Evolutionary conservation across 345 rosid genomes (phyloP).

Genomic region (Syzygium aqueum): DNA sequence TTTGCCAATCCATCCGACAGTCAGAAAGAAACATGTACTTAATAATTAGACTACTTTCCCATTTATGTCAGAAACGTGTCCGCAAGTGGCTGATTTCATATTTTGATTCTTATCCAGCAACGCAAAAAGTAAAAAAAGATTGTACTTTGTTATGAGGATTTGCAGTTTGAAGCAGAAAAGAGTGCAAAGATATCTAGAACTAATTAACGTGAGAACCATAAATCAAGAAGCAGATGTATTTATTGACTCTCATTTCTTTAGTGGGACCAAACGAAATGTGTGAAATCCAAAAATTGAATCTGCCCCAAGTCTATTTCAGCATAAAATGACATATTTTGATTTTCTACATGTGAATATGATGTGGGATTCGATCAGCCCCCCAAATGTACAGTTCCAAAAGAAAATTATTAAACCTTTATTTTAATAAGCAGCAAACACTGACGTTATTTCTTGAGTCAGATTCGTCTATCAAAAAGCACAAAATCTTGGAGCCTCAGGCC

Average conservation of each 20-base stretch:
- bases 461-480: not conserved
- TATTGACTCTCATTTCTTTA: not conserved
- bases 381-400: conserved; percentile 6
- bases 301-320: not conserved
- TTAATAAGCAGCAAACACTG: not conserved
- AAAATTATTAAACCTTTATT: not conserved
- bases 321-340: not conserved
- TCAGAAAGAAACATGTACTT: not conserved
- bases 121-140: not conserved
- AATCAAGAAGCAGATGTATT: not conserved
- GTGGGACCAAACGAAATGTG: not conserved
- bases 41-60: not conserved
- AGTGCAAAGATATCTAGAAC: not conserved
- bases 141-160: not conserved
- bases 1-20: not conserved
- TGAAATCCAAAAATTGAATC: not conserved
- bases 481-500: conserved; percentile 11
- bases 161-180: not conserved
- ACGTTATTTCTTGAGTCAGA: not conserved
- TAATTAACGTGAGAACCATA: not conserved
- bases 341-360: not conserved
- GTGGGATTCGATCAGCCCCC: not conserved
- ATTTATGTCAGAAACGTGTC: not conserved
- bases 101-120: not conserved
- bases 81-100: not conserved